Evolutionary conservation across 805 yeast genomes (phyloP).

Genomic region (Yarrowia hollandica): DNA sequence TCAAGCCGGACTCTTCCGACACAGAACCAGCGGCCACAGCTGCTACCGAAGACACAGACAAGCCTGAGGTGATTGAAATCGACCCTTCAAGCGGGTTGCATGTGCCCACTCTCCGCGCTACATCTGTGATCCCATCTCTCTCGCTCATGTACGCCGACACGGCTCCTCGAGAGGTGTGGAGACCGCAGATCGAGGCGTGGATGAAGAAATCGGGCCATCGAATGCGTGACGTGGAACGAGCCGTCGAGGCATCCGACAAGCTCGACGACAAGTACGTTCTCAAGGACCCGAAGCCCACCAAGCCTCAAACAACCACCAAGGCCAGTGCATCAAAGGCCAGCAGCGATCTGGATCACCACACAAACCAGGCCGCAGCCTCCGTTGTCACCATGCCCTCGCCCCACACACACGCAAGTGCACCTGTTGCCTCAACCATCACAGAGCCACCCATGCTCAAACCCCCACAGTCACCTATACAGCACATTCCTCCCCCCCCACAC

Average conservation of each 20-base stretch:
- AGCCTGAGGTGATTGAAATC: background rate
- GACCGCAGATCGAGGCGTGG: constrained; percentile 44
- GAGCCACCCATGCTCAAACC: constrained; percentile 10
- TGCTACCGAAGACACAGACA: background rate
- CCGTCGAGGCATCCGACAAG: constrained; percentile 23
- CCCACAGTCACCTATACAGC: constrained; percentile 23
- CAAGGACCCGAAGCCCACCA: background rate
- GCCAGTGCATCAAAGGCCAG: background rate
- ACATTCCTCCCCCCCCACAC: constrained; percentile 12
- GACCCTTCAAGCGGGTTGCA: constrained; percentile 7
- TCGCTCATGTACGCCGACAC: constrained; percentile 44
- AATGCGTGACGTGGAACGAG: constrained; percentile 29
- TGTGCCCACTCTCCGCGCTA: constrained; percentile 30
- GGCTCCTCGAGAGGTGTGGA: constrained; percentile 43
- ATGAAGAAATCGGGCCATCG: constrained; percentile 40
- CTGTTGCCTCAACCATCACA: background rate
- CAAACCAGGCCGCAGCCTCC: too few relatives aligned
- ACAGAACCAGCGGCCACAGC: background rate
- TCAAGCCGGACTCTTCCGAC: constrained; percentile 3
- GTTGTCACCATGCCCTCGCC: constrained; percentile 6
- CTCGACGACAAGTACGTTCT: constrained; percentile 16
- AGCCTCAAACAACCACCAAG: background rate
- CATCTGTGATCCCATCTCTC: constrained; percentile 32
- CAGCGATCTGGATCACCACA: background rate
- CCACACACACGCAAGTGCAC: background rate